These are phyloP conservation scores for Saccharomycopsis synnaedendra DNA, from an alignment of 805 yeast genomes.

Conservation along the genomic window DNA sequence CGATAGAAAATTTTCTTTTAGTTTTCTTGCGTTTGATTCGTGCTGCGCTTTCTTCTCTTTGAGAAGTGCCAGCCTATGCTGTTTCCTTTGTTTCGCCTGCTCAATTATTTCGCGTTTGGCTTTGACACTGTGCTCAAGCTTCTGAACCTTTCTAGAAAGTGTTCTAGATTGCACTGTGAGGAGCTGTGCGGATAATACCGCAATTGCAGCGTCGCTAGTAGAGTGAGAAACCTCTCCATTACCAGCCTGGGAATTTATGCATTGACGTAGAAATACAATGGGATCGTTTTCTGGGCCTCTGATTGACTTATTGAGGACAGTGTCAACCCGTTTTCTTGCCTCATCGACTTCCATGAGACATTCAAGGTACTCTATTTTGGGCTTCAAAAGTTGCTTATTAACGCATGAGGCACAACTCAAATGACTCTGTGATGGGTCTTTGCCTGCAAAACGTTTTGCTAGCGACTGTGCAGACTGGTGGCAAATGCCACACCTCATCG, in stretches of 20 bases:
- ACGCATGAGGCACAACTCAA: constrained; percentile 9
- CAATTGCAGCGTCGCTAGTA: constrained; percentile 3
- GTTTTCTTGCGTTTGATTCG: neutral
- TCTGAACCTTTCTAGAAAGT: neutral
- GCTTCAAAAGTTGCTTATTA: neutral
- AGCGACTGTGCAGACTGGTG: constrained; percentile 2
- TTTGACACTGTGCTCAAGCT: neutral
- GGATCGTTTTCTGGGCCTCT: constrained; percentile 5
- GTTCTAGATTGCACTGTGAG: constrained; percentile 3
- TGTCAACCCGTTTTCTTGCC: constrained; percentile 2
- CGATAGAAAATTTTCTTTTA: neutral
- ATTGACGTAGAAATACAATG: constrained; percentile 2
- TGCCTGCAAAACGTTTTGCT: neutral
- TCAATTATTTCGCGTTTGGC: neutral
- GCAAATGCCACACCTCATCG: constrained; percentile 9
- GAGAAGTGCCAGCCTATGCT: constrained; percentile 1
- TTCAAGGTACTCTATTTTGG: constrained; percentile 4
- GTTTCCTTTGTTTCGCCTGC: neutral
- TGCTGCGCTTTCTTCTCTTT: neutral
- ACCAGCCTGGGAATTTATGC: neutral
- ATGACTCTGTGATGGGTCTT: neutral
- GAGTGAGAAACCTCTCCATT: neutral
- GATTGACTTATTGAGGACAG: constrained; percentile 3
- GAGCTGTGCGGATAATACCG: constrained; percentile 8
- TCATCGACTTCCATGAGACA: neutral